Conservation (phyloP, 768 basidiomycete genomes). For the Tubosaeta sp. region DNA sequence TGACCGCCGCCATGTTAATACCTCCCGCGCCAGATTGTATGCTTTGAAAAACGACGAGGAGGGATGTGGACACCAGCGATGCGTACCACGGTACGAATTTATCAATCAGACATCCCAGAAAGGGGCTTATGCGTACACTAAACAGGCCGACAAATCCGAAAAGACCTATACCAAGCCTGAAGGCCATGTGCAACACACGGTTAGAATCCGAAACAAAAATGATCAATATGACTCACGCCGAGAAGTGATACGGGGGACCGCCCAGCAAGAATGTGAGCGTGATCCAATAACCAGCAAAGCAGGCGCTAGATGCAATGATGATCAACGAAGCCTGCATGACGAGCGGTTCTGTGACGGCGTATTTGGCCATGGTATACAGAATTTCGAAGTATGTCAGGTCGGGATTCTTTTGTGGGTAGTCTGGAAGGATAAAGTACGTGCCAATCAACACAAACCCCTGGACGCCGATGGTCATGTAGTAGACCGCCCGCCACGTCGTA, state of each 20-base stretch:
- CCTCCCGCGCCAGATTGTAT: conserved; percentile 71
- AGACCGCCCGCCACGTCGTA: conserved; percentile 67
- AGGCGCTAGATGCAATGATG: conserved; percentile 55
- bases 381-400: conserved; percentile 64
- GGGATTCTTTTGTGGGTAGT: conserved; percentile 75
- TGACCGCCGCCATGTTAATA: conserved; percentile 62
- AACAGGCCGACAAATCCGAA: conserved; percentile 73
- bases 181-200: too few species aligned
- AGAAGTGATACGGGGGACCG: conserved; percentile 70
- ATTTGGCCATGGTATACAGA: conserved; percentile 73
- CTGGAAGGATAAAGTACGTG: conserved; percentile 65
- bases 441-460: conserved; percentile 57
- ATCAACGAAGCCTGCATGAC: conserved; percentile 66
- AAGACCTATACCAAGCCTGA: conserved; percentile 57
- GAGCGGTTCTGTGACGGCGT: conserved; percentile 71
- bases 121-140: conserved; percentile 64
- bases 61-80: conserved; percentile 50
- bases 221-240: conserved; percentile 43
- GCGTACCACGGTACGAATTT: conserved; percentile 74
- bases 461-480: conserved; percentile 71
- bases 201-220: background rate
- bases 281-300: conserved; percentile 63
- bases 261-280: conserved; percentile 80
- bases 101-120: conserved; percentile 68
- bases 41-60: conserved; percentile 49